phyloP scores from a whole-genome alignment of 305 asterid species.

The Euphrasia arctica region DNA sequence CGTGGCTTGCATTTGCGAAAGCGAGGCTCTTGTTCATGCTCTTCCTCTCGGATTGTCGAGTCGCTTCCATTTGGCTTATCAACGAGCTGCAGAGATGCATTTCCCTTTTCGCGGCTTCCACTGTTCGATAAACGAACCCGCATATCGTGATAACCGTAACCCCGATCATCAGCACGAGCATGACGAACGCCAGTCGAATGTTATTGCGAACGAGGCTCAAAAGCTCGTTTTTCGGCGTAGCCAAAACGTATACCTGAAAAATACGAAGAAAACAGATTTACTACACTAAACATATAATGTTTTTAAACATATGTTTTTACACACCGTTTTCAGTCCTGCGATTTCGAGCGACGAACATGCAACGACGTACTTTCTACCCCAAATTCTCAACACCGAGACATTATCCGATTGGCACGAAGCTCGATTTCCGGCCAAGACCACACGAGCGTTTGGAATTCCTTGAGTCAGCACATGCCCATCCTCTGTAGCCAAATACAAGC shows the following conservation, averaged over 20 bases:
- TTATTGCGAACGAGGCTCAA: conserved; percentile 31
- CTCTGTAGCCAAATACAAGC: conserved; percentile 39
- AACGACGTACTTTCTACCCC: conserved; percentile 33
- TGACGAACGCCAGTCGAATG: conserved; percentile 27
- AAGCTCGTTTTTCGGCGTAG: conserved; percentile 31
- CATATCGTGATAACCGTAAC: conserved; percentile 29
- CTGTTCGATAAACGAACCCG: conserved; percentile 33
- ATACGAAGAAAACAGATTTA: neutral
- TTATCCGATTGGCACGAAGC: conserved; percentile 29
- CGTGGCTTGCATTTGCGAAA: conserved; percentile 64
- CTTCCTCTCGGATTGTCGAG: conserved; percentile 67
- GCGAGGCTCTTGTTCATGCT: conserved; percentile 70
- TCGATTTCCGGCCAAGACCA: conserved; percentile 26
- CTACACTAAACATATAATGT: no score
- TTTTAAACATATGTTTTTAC: conserved; percentile 14
- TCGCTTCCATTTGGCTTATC: conserved; percentile 72
- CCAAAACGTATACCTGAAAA: conserved; percentile 48
- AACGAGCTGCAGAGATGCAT: conserved; percentile 49
- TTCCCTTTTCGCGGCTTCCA: conserved; percentile 51
- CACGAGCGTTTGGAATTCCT: conserved; percentile 33
- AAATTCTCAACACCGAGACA: conserved; percentile 26
- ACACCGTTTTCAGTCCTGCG: conserved; percentile 45
- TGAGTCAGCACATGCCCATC: conserved; percentile 39
- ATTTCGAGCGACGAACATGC: conserved; percentile 41
- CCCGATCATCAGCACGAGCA: conserved; percentile 37